Conservation (phyloP, 192 early-diverging fungal genomes). For the Geranomyces michiganensis region DNA sequence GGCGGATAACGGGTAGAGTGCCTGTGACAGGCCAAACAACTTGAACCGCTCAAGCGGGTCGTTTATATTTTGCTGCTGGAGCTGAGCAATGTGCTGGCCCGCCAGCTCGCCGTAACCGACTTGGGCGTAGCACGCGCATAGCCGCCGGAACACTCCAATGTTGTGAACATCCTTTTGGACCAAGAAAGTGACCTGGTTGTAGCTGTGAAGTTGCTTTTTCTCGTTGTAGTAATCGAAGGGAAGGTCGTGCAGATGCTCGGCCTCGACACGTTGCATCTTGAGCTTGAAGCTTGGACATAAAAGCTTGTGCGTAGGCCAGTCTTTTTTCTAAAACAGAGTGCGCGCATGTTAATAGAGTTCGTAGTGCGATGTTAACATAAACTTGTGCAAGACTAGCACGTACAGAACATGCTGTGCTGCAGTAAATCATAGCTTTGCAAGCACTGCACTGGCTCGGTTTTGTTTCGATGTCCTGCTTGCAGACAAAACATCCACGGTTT, state of each 20-base stretch:
- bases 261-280: conserved; percentile 47
- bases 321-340: conserved; percentile 42
- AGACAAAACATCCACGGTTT: conserved; percentile 50
- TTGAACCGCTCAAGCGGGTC: conserved; percentile 45
- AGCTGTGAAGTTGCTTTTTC: conserved; percentile 48
- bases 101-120: conserved; percentile 51
- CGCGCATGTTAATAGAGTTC: background rate
- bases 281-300: conserved; percentile 47
- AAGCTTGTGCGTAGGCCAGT: conserved; percentile 57
- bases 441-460: conserved; percentile 59
- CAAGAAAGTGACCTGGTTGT: conserved; percentile 54
- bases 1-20: conserved; percentile 47
- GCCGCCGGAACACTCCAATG: conserved; percentile 52
- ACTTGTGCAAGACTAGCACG: conserved; percentile 7
- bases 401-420: conserved; percentile 55
- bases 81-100: conserved; percentile 40
- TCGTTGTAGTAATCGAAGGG: conserved; percentile 57
- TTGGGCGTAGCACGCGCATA: conserved; percentile 54
- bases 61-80: conserved; percentile 25
- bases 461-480: conserved; percentile 54
- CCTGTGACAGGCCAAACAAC: conserved; percentile 46
- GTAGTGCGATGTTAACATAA: background rate
- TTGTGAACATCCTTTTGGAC: conserved; percentile 53
- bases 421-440: conserved; percentile 61
- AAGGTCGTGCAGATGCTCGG: conserved; percentile 50